Evolutionary conservation across 257 asterid genomes (phyloP), one percentile per base, ranked within the genome.

Genomic region (Ilex aquifolium): DNA sequence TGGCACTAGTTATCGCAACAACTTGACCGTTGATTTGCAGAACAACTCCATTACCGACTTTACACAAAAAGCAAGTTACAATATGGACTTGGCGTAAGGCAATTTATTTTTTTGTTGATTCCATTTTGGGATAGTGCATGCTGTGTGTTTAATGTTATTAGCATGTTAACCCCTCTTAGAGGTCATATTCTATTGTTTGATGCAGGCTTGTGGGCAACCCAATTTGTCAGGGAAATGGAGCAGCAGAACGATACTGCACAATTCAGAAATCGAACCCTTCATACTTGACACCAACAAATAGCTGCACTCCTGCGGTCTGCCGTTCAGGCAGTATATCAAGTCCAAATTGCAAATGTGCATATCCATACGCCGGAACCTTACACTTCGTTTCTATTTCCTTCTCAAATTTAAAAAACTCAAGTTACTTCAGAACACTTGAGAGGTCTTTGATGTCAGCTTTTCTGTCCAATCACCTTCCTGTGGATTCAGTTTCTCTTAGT

Each of bases 201-300:
- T 69, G 60, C 81, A 90, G 97, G 53, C 82, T 90, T n/a, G 71
- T 42, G 52, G 88, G 71, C 5, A 90, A 90, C 64, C 97, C 96
- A 5, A 60, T 83, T 56, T 90, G 97, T 77, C 58, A 68, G 58
- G 70, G 72, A 65, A 72, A 59, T 31, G 87, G 83, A 67, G 77
- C 79, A 64, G 56, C 77, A 17, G 65, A 56, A 52, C 76, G 36
- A 53, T 90, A 70, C 49, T 90, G 97, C 67, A 57, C 65, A 29
- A 42, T 57, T 40, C 65, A 62, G 65, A 62, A 61, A 60, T 68
- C 13, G 8, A 73, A 53, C 64, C 70, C 59, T 60, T 49, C 67
- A 56, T 13, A 65, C 32, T 17, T 65, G 2, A 14, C 57, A 29
- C 82, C 84, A 11, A 42, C 74, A 13, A 72, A 17, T 21, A 63